Percentiles rank a stretch among this genome's conserved stretches.
These are phyloP conservation scores for Saksenaea oblongispora DNA, from an alignment of 371 early-diverging fungal genomes.

Conservation along the genomic window DNA sequence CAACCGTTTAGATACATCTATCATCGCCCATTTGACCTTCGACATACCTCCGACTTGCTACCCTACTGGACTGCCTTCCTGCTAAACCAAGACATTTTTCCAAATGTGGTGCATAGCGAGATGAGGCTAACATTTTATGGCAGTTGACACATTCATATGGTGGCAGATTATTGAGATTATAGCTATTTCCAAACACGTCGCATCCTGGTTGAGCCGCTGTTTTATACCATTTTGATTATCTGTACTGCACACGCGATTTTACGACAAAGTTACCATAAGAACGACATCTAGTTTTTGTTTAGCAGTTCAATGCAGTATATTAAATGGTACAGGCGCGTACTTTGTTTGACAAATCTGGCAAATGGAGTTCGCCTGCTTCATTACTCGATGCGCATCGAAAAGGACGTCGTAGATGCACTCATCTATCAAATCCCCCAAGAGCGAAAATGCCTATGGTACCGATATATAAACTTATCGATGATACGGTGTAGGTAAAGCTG, in stretches of 20 bases:
- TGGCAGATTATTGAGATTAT: conserved; percentile 56
- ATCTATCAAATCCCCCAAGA: conserved; percentile 59
- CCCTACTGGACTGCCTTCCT: conserved; percentile 68
- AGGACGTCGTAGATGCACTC: conserved; percentile 69
- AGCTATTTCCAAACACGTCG: conserved; percentile 76
- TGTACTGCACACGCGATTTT: neutral
- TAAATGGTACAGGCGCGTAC: conserved; percentile 29
- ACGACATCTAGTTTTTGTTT: conserved; percentile 16
- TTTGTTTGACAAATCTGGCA: conserved; percentile 76
- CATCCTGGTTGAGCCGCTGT: conserved; percentile 54
- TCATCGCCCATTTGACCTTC: neutral
- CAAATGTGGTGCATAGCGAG: conserved; percentile 84
- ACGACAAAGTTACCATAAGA: conserved; percentile 23
- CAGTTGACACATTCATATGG: conserved; percentile 81
- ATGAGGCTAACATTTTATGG: conserved; percentile 69
- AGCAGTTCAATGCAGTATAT: neutral
- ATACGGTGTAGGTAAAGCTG: neutral
- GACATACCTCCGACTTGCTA: conserved; percentile 59
- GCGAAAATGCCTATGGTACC: conserved; percentile 35
- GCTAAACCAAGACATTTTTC: conserved; percentile 89
- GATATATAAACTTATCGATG: neutral
- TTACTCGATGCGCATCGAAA: conserved; percentile 66
- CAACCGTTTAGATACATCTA: neutral
- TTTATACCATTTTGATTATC: neutral
- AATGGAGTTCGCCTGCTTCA: conserved; percentile 49